Evolutionary conservation across 176 grass and related monocot genomes (phyloP).

Genomic region (Sorghum bicolor): DNA sequence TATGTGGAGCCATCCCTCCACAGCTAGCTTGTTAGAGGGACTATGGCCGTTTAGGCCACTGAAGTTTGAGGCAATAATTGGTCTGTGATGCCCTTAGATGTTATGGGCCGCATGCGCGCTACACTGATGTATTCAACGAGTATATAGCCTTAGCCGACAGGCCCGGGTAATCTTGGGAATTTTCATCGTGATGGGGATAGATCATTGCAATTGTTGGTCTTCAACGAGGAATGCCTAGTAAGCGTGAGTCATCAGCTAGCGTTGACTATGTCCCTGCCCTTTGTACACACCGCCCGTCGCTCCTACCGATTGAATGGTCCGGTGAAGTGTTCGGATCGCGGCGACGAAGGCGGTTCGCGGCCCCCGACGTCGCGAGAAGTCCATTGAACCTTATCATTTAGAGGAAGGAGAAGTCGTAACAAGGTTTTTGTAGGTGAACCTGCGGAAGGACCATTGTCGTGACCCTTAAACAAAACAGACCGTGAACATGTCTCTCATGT

Average conservation of each 20-base stretch:
- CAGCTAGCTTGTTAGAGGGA: slow-evolving; percentile 14
- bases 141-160: slow-evolving; percentile 71
- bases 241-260: slow-evolving; percentile 38
- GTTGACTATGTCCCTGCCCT: background rate
- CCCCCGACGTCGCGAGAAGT: background rate
- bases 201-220: slow-evolving; percentile 96
- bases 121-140: slow-evolving; percentile 79
- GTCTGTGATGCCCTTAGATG: slow-evolving; percentile 84
- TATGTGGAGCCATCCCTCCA: slow-evolving; percentile 20
- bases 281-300: background rate
- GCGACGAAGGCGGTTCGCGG: background rate
- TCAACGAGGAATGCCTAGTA: slow-evolving; percentile 88
- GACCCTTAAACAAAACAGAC: background rate
- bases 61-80: slow-evolving; percentile 78
- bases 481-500: too few relatives aligned
- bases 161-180: slow-evolving; percentile 72
- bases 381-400: slow-evolving; percentile 50
- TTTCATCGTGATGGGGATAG: slow-evolving; percentile 91
- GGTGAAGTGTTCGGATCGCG: slow-evolving; percentile 8
- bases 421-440: slow-evolving; percentile 61
- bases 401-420: slow-evolving; percentile 67
- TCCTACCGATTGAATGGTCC: slow-evolving; percentile 4
- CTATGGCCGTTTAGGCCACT: slow-evolving; percentile 15
- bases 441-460: slow-evolving; percentile 43
- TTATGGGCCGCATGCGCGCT: slow-evolving; percentile 57